phyloP scores from a whole-genome alignment of 2,329 filamentous ascomycete species.

The Arthrinium puccinioides region DNA sequence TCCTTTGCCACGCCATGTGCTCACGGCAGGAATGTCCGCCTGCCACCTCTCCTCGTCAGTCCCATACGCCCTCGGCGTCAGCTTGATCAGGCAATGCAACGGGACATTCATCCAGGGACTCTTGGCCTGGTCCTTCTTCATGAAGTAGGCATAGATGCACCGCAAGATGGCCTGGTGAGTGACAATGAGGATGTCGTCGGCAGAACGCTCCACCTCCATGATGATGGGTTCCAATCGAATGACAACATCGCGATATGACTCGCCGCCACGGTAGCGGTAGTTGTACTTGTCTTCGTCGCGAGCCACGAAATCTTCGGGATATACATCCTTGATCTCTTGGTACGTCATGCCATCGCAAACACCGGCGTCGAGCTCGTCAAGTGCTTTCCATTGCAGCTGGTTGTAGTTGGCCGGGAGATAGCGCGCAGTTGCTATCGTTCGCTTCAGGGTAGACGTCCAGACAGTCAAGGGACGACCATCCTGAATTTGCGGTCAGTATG shows the following conservation, averaged over 20 bases:
- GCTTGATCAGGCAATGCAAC: conserved; percentile 90
- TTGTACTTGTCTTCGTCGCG: conserved; percentile 99
- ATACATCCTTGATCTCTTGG: conserved; percentile 84
- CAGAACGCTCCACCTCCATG: conserved; percentile 94
- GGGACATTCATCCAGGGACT: conserved; percentile 99
- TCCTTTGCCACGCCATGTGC: conserved; percentile 92
- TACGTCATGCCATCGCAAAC: conserved; percentile 97
- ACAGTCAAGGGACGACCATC: conserved; percentile 54
- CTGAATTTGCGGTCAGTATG: conserved; percentile 23
- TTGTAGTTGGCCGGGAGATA: conserved; percentile 78
- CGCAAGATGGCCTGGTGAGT: conserved; percentile 95
- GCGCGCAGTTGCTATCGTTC: conserved; percentile 86
- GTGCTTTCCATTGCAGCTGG: conserved; percentile 96
- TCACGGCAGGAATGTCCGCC: conserved; percentile 91
- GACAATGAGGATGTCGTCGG: conserved; percentile 97
- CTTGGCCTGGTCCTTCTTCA: conserved; percentile 89
- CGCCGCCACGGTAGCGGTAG: conserved; percentile 94
- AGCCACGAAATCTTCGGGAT: conserved; percentile 89
- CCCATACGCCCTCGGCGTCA: conserved; percentile 89
- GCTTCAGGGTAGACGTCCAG: conserved; percentile 58
- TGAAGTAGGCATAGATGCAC: conserved; percentile 98
- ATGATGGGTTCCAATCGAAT: conserved; percentile 98
- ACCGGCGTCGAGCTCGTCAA: conserved; percentile 93
- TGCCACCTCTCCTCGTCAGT: conserved; percentile 84
- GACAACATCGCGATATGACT: conserved; percentile 93